phyloP scores from a whole-genome alignment of 495 filamentous ascomycete genomes.

The Daldinia loculata region DNA sequence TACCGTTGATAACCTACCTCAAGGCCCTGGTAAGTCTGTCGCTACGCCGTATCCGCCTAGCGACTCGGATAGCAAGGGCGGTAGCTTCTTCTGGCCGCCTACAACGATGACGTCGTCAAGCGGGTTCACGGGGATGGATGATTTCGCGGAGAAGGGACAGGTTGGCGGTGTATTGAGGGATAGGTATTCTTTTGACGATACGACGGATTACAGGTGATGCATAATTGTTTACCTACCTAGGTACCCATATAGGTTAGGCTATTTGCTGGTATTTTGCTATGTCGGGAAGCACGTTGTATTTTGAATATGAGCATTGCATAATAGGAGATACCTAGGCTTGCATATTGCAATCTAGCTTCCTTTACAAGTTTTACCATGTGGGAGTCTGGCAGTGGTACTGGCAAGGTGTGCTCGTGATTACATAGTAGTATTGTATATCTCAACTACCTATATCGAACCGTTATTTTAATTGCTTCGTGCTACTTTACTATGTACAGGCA shows the following conservation, averaged over 20 bases:
- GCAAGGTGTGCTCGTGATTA: neutral
- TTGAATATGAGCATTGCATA: neutral
- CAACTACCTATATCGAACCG: neutral
- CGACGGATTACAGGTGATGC: conserved; percentile 34
- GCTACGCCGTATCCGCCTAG: conserved; percentile 33
- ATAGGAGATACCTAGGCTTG: neutral
- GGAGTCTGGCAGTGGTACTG: neutral
- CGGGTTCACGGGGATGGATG: conserved; percentile 38
- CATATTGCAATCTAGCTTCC: neutral
- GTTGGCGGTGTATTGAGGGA: conserved; percentile 33
- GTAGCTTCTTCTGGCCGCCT: conserved; percentile 39
- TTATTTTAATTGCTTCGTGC: neutral
- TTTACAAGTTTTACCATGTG: neutral
- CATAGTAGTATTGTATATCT: neutral
- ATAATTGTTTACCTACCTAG: neutral
- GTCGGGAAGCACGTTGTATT: neutral
- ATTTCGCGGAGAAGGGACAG: conserved; percentile 46
- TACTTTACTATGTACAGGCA: neutral
- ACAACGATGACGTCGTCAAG: conserved; percentile 32
- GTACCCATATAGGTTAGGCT: neutral
- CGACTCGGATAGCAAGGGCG: conserved; percentile 22
- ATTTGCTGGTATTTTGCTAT: neutral
- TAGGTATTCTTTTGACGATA: conserved; percentile 38
- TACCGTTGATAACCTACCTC: conserved; percentile 36
- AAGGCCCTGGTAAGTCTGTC: conserved; percentile 5